These are phyloP conservation scores for Cladosporium cucumerinum DNA, from an alignment of 2,329 filamentous ascomycete genomes.

Conservation along the genomic window DNA sequence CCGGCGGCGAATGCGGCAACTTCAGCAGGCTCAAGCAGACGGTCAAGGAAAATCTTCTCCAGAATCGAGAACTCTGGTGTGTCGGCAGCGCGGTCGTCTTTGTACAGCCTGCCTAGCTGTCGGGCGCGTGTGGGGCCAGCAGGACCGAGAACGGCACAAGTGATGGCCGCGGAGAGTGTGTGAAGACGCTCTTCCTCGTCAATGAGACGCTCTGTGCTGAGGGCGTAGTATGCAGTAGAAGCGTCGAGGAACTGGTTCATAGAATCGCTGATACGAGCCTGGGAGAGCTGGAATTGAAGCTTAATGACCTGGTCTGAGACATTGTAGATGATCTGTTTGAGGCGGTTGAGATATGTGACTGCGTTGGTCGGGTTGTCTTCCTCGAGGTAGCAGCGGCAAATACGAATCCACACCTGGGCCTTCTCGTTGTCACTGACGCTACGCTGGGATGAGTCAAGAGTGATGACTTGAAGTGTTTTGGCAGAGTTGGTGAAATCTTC, in stretches of 20 bases:
- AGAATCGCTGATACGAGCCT: constrained; percentile 89
- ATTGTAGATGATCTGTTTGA: constrained; percentile 85
- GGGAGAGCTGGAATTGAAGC: constrained; percentile 84
- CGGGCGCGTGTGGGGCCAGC: constrained; percentile 82
- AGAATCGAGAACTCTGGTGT: constrained; percentile 82
- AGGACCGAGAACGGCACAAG: constrained; percentile 87
- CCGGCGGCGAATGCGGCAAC: constrained; percentile 80
- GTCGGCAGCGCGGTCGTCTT: constrained; percentile 77
- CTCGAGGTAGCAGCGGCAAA: constrained; percentile 90
- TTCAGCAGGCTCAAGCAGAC: constrained; percentile 75
- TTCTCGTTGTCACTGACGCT: constrained; percentile 78
- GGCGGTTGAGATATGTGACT: constrained; percentile 85
- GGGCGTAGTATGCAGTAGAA: constrained; percentile 80
- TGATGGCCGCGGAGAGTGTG: constrained; percentile 81
- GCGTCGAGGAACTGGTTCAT: constrained; percentile 87
- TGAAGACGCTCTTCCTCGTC: constrained; percentile 82
- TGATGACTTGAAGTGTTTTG: constrained; percentile 73
- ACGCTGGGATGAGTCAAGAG: constrained; percentile 84
- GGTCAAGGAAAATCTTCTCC: constrained; percentile 96
- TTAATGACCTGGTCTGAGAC: constrained; percentile 70
- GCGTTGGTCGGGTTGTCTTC: constrained; percentile 85
- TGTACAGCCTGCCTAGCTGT: constrained; percentile 80
- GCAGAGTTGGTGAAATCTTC: constrained; percentile 81
- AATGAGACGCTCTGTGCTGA: constrained; percentile 74
- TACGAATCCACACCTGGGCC: constrained; percentile 84